A percentile compares a stretch with the other conserved stretches of the same genome.
Conservation (phyloP, 495 filamentous ascomycete species). For the Hypoxylon lienhwacheense region DNA sequence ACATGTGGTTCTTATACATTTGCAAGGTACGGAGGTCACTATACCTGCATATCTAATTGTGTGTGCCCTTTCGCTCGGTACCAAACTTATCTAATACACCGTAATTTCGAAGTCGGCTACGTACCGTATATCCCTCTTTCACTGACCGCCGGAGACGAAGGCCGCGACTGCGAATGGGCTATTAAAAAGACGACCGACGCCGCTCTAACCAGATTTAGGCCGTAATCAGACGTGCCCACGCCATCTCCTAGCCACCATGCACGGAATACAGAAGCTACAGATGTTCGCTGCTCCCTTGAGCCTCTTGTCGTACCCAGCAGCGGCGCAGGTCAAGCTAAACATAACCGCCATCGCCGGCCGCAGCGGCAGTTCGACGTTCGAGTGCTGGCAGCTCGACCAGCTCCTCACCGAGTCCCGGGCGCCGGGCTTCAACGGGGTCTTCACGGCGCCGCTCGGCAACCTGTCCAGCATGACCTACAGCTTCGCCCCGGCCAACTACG, state of each 20-base stretch:
- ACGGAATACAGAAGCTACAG: constrained; percentile 4
- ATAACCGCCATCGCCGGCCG: constrained; percentile 30
- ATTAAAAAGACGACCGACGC: no score
- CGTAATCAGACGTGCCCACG: neutral
- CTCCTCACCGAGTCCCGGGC: constrained; percentile 42
- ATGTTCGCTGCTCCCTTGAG: neutral
- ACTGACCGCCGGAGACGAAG: no score
- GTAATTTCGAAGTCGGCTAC: no score
- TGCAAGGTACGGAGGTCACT: no score
- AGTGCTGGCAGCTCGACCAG: constrained; percentile 56
- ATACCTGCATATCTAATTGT: no score
- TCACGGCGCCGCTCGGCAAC: constrained; percentile 40
- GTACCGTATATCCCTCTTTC: no score
- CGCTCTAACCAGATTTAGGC: neutral
- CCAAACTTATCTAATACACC: no score
- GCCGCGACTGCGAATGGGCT: no score
- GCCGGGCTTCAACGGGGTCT: constrained; percentile 44
- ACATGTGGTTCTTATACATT: no score
- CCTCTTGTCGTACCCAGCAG: neutral
- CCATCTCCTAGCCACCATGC: neutral
- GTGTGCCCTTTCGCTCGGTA: no score
- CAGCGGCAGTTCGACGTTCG: constrained; percentile 45
- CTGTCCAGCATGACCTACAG: constrained; percentile 45
- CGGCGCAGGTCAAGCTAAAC: constrained; percentile 18
- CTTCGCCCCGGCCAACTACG: constrained; percentile 46